A percentile compares a stretch with the other conserved stretches of the same genome.
These are phyloP conservation scores for Zygosaccharomyces pseudorouxii DNA, from an alignment of 805 yeast species.

Conservation along the genomic window DNA sequence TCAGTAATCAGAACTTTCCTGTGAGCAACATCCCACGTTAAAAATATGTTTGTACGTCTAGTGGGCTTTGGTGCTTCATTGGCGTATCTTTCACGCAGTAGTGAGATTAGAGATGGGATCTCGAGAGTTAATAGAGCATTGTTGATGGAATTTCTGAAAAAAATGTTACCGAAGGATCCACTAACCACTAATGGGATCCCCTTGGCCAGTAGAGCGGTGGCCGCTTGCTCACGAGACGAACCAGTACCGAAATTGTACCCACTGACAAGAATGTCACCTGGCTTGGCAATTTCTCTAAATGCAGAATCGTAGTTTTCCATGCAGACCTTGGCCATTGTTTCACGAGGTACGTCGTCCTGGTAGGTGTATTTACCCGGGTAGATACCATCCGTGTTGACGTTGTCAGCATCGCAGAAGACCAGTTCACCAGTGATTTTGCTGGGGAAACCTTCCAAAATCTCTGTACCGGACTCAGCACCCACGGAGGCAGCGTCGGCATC, in stretches of 20 bases:
- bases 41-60: constrained; percentile 89
- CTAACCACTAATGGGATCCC: constrained; percentile 91
- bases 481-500: constrained; percentile 30
- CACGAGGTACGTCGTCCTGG: constrained; percentile 93
- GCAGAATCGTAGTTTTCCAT: constrained; percentile 98
- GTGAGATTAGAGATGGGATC: constrained; percentile 78
- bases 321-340: constrained; percentile 97
- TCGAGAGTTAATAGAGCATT: constrained; percentile 92
- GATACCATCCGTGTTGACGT: constrained; percentile 95
- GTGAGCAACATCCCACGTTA: constrained; percentile 87
- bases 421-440: constrained; percentile 83
- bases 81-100: constrained; percentile 64
- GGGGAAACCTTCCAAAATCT: constrained; percentile 88
- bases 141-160: constrained; percentile 92
- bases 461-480: constrained; percentile 47
- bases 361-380: constrained; percentile 99
- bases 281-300: constrained; percentile 70
- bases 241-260: constrained; percentile 99
- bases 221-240: constrained; percentile 98
- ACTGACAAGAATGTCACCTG: constrained; percentile 85
- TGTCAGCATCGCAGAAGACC: constrained; percentile 93
- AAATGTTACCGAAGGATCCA: constrained; percentile 96
- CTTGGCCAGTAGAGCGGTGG: constrained; percentile 93
- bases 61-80: constrained; percentile 65
- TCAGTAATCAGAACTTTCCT: constrained; percentile 79